Conservation (phyloP, 2,329 filamentous ascomycete genomes). For the Trichoderma simmonsii region DNA sequence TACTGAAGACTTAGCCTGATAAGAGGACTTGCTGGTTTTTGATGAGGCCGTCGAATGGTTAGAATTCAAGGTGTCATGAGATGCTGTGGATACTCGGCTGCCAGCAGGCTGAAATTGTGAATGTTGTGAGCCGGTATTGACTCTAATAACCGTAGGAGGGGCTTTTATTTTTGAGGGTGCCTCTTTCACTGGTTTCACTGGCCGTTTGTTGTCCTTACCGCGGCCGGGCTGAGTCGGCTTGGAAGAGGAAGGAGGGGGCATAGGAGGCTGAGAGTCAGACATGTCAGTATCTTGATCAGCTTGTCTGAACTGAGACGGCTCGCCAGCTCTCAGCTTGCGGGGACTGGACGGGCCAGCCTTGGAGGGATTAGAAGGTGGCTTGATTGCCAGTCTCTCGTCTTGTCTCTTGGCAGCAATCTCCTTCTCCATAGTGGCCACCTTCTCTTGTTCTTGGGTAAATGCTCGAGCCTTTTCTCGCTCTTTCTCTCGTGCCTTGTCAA, state of each 20-base stretch:
- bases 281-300: constrained; percentile 52
- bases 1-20: constrained; percentile 55
- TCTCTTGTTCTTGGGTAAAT: constrained; percentile 57
- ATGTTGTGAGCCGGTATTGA: constrained; percentile 64
- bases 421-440: constrained; percentile 51
- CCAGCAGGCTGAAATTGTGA: constrained; percentile 53
- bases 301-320: constrained; percentile 30
- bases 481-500: constrained; percentile 66
- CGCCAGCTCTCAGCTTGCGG: constrained; percentile 43
- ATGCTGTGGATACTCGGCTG: constrained; percentile 53
- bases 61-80: constrained; percentile 45
- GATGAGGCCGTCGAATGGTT: constrained; percentile 39
- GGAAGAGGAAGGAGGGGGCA: constrained; percentile 60
- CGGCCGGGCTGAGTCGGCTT: constrained; percentile 48
- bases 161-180: constrained; percentile 56
- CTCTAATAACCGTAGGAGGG: constrained; percentile 67
- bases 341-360: constrained; percentile 45
- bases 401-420: constrained; percentile 53
- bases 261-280: constrained; percentile 50
- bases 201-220: constrained; percentile 55
- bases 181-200: constrained; percentile 62
- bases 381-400: constrained; percentile 42
- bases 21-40: constrained; percentile 65
- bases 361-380: constrained; percentile 43
- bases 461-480: constrained; percentile 65